Percentiles rank a stretch among this genome's conserved stretches.
phyloP scores from a whole-genome alignment of 768 basidiomycete genomes.

The Russula sp. region DNA sequence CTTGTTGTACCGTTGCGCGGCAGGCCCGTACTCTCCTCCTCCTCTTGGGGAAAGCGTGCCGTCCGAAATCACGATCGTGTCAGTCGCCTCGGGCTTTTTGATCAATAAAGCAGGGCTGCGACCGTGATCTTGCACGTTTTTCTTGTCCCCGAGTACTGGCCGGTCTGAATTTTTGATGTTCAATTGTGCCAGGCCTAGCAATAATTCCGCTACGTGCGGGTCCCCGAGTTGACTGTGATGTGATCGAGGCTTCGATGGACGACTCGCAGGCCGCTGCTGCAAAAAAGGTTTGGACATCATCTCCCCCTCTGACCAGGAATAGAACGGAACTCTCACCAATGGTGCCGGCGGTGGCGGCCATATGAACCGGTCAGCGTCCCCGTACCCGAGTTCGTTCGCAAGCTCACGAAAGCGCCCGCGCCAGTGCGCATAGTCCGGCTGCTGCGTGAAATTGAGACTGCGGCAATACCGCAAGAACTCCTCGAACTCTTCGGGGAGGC shows the following conservation, averaged over 20 bases:
- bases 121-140: slow-evolving; percentile 16
- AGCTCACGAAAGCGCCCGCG: slow-evolving; percentile 56
- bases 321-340: slow-evolving; percentile 28
- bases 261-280: slow-evolving; percentile 1
- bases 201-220: background rate
- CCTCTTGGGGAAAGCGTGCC: slow-evolving; percentile 29
- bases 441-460: slow-evolving; percentile 58
- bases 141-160: slow-evolving; percentile 21
- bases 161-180: slow-evolving; percentile 19
- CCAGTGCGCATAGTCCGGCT: slow-evolving; percentile 65
- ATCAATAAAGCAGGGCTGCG: background rate
- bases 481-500: slow-evolving; percentile 66
- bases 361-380: slow-evolving; percentile 52
- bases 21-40: slow-evolving; percentile 26
- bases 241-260: slow-evolving; percentile 22
- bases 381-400: slow-evolving; percentile 54
- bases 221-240: slow-evolving; percentile 30
- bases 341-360: slow-evolving; percentile 48
- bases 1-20: slow-evolving; percentile 40
- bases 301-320: background rate
- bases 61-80: slow-evolving; percentile 45
- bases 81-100: slow-evolving; percentile 24
- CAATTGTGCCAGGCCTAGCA: slow-evolving; percentile 15
- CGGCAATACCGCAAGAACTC: slow-evolving; percentile 71
- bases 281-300: background rate